Evolutionary conservation across 495 filamentous ascomycete species (phyloP), one percentile per base, ranked within the genome.

Genomic region (Neurospora discreta): DNA sequence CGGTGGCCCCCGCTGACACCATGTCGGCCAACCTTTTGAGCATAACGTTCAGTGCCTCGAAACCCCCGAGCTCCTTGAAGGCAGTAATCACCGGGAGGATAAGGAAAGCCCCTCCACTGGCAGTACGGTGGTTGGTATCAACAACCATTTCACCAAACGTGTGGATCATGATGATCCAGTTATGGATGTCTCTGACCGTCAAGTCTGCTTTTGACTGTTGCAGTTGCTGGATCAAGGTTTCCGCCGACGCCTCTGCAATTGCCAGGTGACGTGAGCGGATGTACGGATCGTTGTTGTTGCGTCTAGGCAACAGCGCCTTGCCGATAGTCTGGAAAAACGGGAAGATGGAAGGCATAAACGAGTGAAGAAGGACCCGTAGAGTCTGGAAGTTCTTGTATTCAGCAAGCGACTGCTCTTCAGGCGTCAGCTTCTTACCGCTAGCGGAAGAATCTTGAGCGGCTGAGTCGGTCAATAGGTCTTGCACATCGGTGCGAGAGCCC

Each of bases 61-160:
- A 83, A 2, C 95, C 95, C 46, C 89, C 88, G 69, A 86, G 85
- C 67, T 91, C 89, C 79, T 94, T 95, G 82, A 98, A 98, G 18
- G 92, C 90, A 73, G 94, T 86, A 40, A 98, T 79, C 39, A 97
- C 90, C 18, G 94, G 85, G 9, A 92, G 92, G 60, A 97, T 87
- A 39, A 92, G 88, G 73, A 91, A 89, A 4, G 86, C 80, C n/a
- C 80, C 82, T 5, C 84, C 82, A 4, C 89, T 89, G 23, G 92
- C 91, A 67, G 82, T 78, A 16, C 82, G 81, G 60, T 85, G 84
- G 42, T 72, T 70, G 20, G 78, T 76, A 44, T 97, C 94, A 72
- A 94, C 88, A 67, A 97, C 82, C 77, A 97, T 84, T 73, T 93
- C 90, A 40, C 90, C 90, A 44, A 96, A 82, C 0, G 91, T 89